A percentile compares a stretch with the other conserved stretches of the same genome.
These are phyloP conservation scores for Ramalina peruviana DNA, from an alignment of 495 filamentous ascomycete species.

Conservation along the genomic window DNA sequence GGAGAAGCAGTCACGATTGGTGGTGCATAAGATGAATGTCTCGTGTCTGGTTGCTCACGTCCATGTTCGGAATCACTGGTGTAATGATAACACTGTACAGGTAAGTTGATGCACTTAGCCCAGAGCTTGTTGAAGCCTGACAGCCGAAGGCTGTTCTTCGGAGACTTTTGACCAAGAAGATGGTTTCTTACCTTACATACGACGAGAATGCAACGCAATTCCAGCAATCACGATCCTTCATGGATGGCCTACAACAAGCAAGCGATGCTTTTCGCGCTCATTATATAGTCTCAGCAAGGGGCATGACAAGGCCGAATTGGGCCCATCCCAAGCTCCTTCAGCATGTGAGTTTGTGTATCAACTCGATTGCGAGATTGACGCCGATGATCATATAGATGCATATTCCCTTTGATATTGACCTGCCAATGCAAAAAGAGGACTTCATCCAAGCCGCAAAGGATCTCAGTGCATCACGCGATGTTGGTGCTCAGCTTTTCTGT, in stretches of 20 bases:
- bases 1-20: slow-evolving; percentile 57
- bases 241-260: slow-evolving; percentile 60
- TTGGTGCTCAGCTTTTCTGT: slow-evolving; percentile 84
- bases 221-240: slow-evolving; percentile 53
- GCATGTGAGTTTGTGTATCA: slow-evolving; percentile 15
- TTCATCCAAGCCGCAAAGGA: slow-evolving; percentile 53
- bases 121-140: not conserved
- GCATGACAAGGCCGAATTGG: slow-evolving; percentile 60
- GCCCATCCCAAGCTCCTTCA: slow-evolving; percentile 42
- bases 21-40: slow-evolving; percentile 76
- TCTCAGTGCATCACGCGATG: slow-evolving; percentile 68
- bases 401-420: slow-evolving; percentile 37
- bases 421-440: slow-evolving; percentile 35
- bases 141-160: slow-evolving; percentile 34
- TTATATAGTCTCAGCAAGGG: slow-evolving; percentile 57
- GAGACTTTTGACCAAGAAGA: slow-evolving; percentile 44
- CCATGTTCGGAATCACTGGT: slow-evolving; percentile 70
- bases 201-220: slow-evolving; percentile 52
- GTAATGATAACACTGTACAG: slow-evolving; percentile 61
- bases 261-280: slow-evolving; percentile 49
- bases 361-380: not conserved
- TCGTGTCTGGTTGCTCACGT: slow-evolving; percentile 68
- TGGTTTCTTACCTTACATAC: slow-evolving; percentile 48
- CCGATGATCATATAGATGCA: slow-evolving; percentile 22
- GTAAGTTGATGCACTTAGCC: slow-evolving; percentile 17